A percentile compares a stretch with the other conserved stretches of the same genome.
Evolutionary conservation across 1,284 basidiomycete genomes (phyloP).

Genomic region (Cryptococcus sp.): DNA sequence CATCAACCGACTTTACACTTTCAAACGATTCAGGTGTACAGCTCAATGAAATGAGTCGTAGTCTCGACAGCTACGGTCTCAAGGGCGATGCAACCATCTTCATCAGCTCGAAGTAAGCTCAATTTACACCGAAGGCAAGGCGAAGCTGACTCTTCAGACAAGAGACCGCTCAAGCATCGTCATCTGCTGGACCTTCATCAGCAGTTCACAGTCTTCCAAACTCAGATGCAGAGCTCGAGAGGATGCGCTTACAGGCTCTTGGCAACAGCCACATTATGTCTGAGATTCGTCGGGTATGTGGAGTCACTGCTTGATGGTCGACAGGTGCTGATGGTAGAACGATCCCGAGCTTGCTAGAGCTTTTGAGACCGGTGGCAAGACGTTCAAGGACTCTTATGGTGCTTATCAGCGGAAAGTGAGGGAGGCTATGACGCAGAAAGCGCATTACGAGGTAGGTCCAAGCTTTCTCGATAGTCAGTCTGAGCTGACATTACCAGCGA

Average conservation of each 20-base stretch:
- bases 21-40: slow-evolving; percentile 38
- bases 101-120: slow-evolving; percentile 35
- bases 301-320: neutral
- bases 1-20: slow-evolving; percentile 18
- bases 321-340: slow-evolving; percentile 48
- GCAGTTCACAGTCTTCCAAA: slow-evolving; percentile 12
- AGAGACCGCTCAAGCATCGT: too few relatives aligned
- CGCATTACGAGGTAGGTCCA: slow-evolving; percentile 58
- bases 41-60: slow-evolving; percentile 24
- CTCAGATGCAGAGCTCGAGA: slow-evolving; percentile 75
- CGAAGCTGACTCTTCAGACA: too few relatives aligned
- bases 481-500: slow-evolving; percentile 41
- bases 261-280: slow-evolving; percentile 75
- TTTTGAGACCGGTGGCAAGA: slow-evolving; percentile 60
- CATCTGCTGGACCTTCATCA: neutral
- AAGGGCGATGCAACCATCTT: slow-evolving; percentile 36
- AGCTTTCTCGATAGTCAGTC: neutral
- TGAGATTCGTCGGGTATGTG: slow-evolving; percentile 63
- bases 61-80: slow-evolving; percentile 38
- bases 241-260: slow-evolving; percentile 80
- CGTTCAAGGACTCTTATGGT: slow-evolving; percentile 69
- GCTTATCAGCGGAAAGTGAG: slow-evolving; percentile 59
- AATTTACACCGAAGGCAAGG: slow-evolving; percentile 1
- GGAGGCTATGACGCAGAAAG: slow-evolving; percentile 56
- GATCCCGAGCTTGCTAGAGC: slow-evolving; percentile 77